A percentile compares a stretch with the other conserved stretches of the same genome.
These are phyloP conservation scores for Boletus rubescentipes DNA, from an alignment of 768 basidiomycete genomes.

Conservation along the genomic window DNA sequence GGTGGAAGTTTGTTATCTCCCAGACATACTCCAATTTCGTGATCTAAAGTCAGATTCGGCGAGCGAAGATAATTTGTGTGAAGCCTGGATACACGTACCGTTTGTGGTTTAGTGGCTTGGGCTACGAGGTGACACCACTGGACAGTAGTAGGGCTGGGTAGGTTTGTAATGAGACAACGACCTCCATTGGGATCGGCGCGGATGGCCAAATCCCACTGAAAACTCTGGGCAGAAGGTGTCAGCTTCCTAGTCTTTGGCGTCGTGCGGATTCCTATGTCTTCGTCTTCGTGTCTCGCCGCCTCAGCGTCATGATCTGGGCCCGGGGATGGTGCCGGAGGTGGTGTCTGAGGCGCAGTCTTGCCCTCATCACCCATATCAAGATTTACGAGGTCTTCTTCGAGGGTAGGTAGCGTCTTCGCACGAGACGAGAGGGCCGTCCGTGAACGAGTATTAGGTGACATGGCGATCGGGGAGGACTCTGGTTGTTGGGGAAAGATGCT, in stretches of 20 bases:
- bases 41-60: background rate
- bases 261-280: too few relatives aligned
- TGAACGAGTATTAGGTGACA: too few relatives aligned
- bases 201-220: background rate
- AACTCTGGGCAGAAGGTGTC: background rate
- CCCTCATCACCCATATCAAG: too few relatives aligned
- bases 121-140: background rate
- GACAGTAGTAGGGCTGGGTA: background rate
- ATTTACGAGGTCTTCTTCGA: too few relatives aligned
- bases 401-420: too few relatives aligned
- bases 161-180: slow-evolving; percentile 1
- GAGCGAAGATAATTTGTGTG: background rate
- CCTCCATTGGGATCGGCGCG: background rate
- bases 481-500: too few relatives aligned
- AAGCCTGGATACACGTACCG: background rate
- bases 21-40: background rate
- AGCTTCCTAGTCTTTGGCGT: background rate
- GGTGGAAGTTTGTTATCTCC: background rate
- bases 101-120: background rate
- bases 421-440: too few relatives aligned
- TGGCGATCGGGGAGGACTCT: too few relatives aligned
- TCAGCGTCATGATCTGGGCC: too few relatives aligned
- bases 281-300: too few relatives aligned
- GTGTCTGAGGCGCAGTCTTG: too few relatives aligned
- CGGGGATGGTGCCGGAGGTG: too few relatives aligned